Conservation (phyloP, 768 basidiomycete genomes). For the Suillus lakei region DNA sequence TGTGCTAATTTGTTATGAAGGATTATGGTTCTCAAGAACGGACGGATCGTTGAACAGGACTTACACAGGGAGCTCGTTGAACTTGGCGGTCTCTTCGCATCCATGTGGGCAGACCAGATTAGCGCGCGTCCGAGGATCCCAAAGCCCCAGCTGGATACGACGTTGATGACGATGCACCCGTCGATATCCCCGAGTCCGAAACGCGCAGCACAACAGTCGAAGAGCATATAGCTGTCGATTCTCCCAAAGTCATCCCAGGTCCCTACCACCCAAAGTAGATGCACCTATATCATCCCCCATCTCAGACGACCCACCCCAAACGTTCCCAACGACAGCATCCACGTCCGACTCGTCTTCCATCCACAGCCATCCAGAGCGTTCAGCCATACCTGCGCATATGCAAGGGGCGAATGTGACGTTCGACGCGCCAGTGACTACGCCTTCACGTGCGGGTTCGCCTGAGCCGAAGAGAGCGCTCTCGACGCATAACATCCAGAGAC, state of each 20-base stretch:
- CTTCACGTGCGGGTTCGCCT: slow-evolving; percentile 74
- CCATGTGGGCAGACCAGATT: slow-evolving; percentile 89
- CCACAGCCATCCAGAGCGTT: slow-evolving; percentile 27
- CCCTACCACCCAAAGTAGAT: slow-evolving; percentile 8
- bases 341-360: slow-evolving; percentile 31
- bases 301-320: slow-evolving; percentile 28
- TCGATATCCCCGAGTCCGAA: slow-evolving; percentile 24
- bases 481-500: too few species aligned
- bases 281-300: slow-evolving; percentile 40
- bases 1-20: too few species aligned
- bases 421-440: slow-evolving; percentile 56
- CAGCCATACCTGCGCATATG: slow-evolving; percentile 15
- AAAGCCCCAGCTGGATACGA: slow-evolving; percentile 33
- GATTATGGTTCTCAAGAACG: too few species aligned
- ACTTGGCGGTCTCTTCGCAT: slow-evolving; percentile 72
- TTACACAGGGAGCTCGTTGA: slow-evolving; percentile 78
- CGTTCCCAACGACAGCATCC: slow-evolving; percentile 39
- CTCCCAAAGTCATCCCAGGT: slow-evolving; percentile 20
- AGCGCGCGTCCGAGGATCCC: slow-evolving; percentile 46
- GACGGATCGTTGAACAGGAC: slow-evolving; percentile 84
- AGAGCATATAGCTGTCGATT: slow-evolving; percentile 19
- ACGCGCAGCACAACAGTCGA: too few species aligned
- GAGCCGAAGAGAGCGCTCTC: slow-evolving; percentile 69
- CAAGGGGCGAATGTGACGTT: slow-evolving; percentile 65
- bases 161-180: slow-evolving; percentile 18